Conservation (phyloP, 1,284 basidiomycete genomes). For the Moesziomyces antarcticus region DNA sequence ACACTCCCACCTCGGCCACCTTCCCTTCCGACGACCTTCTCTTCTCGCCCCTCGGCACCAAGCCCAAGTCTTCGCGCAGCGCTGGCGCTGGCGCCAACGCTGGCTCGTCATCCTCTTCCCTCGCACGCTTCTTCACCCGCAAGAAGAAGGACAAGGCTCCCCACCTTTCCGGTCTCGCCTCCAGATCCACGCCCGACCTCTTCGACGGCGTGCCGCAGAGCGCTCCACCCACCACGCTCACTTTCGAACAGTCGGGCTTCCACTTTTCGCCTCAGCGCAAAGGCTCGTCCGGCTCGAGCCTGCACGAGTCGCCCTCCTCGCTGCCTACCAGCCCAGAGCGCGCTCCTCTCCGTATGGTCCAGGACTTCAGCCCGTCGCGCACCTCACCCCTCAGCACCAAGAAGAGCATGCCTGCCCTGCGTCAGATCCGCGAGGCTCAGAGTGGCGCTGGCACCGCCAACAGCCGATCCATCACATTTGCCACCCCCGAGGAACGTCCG, state of each 20-base stretch:
- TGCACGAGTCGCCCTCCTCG: slow-evolving; percentile 21
- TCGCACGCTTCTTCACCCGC: slow-evolving; percentile 51
- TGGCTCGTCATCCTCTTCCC: slow-evolving; percentile 23
- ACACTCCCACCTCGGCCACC: slow-evolving; percentile 3
- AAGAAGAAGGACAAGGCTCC: slow-evolving; percentile 54
- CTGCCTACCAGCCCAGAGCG: slow-evolving; percentile 40
- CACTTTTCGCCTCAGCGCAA: slow-evolving; percentile 29
- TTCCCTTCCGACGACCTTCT: slow-evolving; percentile 26
- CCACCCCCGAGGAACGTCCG: slow-evolving; percentile 13
- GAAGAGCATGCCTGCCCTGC: slow-evolving; percentile 49
- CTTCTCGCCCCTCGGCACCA: slow-evolving; percentile 27
- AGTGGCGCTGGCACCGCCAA: slow-evolving; percentile 5
- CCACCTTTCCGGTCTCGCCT: slow-evolving; percentile 21
- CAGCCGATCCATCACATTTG: slow-evolving; percentile 20
- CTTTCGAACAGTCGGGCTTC: slow-evolving; percentile 49
- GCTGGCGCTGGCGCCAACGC: slow-evolving; percentile 17
- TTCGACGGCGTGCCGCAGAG: slow-evolving; percentile 43
- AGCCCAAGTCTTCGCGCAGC: slow-evolving; percentile 15
- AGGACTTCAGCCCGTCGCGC: slow-evolving; percentile 17
- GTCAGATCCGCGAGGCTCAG: slow-evolving; percentile 39
- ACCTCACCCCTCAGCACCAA: slow-evolving; percentile 20
- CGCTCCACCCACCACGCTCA: slow-evolving; percentile 50
- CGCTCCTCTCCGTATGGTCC: slow-evolving; percentile 7
- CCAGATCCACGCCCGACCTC: slow-evolving; percentile 36
- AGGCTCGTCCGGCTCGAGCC: slow-evolving; percentile 21